Evolutionary conservation across 495 filamentous ascomycete genomes (phyloP), one percentile per base, ranked within the genome.

Genomic region (Cudoniella acicularis): DNA sequence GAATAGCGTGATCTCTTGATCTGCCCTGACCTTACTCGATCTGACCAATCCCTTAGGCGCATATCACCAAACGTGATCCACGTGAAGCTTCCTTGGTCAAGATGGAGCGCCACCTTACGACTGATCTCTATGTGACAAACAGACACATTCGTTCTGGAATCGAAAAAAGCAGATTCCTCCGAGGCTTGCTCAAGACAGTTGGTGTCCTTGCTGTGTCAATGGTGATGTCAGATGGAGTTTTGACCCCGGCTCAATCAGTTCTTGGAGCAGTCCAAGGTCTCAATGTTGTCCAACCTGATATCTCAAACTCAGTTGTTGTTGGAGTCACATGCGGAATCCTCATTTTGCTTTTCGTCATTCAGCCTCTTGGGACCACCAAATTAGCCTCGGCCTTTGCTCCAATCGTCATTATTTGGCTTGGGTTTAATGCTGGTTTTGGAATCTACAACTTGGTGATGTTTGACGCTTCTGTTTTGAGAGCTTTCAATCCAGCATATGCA

Each of bases 371-470:
- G 0, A 83, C 81, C 1, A 80, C 80, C 0, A 88, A 84, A 60
- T 72, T 90, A 9, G 80, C 80, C 2, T 69, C 68, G 18, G 65
- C 78, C 0, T 91, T 90, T 61, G 85, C 88, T 1, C 88, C 88
- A 1, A 83, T 91, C 24, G 80, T 91, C 46, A 81, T 90, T 24
- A 60, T 88, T 22, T 91, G 88, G 88, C 80, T 91, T 4, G 71
- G 69, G 0, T 83, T 90, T 61, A 89, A 90, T 64, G 71, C 77
- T 18, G 60, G 61, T 1, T 90, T 88, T 70, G 87, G 88, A 1
- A 87, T 90, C 46, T 64, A 90, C 73, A 87, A 87, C 61, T 71
- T 89, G 9, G 79, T 72, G 16, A 70, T 75, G 13, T 82, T 81
- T 57, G 87, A 90, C 65, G 71, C 80, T 24, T 73, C 77, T 0